Conservation (phyloP, 2,329 filamentous ascomycete genomes). For the Paecilomyces fulvus region DNA sequence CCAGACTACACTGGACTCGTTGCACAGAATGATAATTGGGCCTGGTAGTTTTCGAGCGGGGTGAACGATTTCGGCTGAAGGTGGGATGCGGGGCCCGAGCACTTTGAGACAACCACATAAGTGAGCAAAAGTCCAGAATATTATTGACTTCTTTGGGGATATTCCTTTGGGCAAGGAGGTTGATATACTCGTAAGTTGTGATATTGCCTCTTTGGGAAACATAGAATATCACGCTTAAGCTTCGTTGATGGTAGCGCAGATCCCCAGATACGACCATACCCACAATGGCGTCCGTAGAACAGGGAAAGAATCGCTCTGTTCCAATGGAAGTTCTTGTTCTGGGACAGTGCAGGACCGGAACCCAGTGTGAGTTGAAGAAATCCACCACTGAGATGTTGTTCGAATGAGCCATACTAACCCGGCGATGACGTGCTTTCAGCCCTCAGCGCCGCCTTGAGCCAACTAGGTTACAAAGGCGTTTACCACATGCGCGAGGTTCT, state of each 20-base stretch:
- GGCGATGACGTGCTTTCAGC: neutral
- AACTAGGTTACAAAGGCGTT: neutral
- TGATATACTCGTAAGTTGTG: neutral
- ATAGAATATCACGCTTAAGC: neutral
- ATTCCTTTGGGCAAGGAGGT: neutral
- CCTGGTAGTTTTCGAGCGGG: no score
- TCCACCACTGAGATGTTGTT: no score
- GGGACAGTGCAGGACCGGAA: neutral
- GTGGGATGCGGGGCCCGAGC: no score
- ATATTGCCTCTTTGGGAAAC: neutral
- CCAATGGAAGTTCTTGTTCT: neutral
- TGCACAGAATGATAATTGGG: no score
- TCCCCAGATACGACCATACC: neutral
- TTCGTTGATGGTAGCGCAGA: neutral
- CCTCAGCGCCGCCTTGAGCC: neutral
- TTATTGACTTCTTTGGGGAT: neutral
- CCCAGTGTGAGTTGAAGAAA: neutral
- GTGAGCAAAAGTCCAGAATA: neutral
- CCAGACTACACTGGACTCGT: no score
- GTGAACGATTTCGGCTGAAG: no score
- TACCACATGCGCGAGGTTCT: neutral
- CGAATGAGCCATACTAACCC: neutral
- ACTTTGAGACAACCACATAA: no score
- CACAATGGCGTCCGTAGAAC: neutral
- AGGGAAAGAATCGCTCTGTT: neutral